A percentile compares a stretch with the other conserved stretches of the same genome.
These are phyloP conservation scores for Elongisporangium undulatum DNA, from an alignment of 352 stramenopile species.

Conservation along the genomic window DNA sequence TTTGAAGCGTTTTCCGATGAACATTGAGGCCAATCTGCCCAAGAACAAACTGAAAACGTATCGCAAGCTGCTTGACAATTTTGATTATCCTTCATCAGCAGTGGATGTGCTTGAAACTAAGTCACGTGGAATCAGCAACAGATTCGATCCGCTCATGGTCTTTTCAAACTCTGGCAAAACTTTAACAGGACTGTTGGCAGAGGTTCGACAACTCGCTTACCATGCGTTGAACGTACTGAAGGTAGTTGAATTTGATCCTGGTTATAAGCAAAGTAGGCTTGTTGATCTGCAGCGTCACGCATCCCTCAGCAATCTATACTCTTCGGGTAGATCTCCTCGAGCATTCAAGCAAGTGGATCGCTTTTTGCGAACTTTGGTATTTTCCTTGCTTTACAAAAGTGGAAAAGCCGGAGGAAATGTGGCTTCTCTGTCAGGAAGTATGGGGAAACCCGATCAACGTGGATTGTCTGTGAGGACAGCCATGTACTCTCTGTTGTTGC, in stretches of 20 bases:
- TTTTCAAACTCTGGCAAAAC: conserved; percentile 24
- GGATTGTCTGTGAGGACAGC: conserved; percentile 37
- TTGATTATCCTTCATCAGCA: conserved; percentile 45
- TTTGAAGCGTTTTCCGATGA: conserved; percentile 38
- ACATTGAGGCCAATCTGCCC: conserved; percentile 18
- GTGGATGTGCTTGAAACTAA: conserved; percentile 66
- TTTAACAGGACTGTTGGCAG: conserved; percentile 29
- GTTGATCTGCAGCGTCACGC: conserved; percentile 19
- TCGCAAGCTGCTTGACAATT: conserved; percentile 51
- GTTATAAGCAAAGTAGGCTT: background rate
- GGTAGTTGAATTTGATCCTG: conserved; percentile 32
- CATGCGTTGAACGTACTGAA: conserved; percentile 33
- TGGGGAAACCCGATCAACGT: conserved; percentile 35
- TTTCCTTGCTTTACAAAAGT: conserved; percentile 34
- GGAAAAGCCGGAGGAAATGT: conserved; percentile 26
- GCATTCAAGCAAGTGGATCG: conserved; percentile 24
- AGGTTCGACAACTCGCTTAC: conserved; percentile 43
- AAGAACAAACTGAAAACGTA: conserved; percentile 51
- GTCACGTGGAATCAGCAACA: conserved; percentile 34
- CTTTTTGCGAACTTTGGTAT: conserved; percentile 42
- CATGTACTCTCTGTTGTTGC: conserved; percentile 45
- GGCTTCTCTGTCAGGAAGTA: conserved; percentile 8
- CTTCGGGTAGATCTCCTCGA: background rate
- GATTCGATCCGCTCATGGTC: conserved; percentile 46
- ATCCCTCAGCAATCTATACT: conserved; percentile 29